A percentile compares a stretch with the other conserved stretches of the same genome.
phyloP scores from a whole-genome alignment of 1,284 basidiomycete species.

The Leccinum huronense region DNA sequence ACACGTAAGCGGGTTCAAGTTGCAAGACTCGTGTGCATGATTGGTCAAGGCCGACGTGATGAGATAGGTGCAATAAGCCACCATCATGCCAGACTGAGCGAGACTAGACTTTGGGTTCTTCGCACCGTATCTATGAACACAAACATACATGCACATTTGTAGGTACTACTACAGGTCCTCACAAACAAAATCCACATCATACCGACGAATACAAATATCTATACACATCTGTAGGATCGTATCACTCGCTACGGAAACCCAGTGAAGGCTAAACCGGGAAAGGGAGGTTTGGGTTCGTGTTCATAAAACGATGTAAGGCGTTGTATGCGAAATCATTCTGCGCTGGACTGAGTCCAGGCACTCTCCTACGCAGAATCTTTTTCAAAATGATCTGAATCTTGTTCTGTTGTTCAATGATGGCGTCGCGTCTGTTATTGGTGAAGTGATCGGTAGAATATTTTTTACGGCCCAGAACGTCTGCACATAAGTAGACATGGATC shows the following conservation, averaged over 20 bases:
- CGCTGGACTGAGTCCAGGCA: neutral
- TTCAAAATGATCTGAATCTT: neutral
- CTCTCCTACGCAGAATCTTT: neutral
- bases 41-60: slow-evolving; percentile 94
- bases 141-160: too few species aligned
- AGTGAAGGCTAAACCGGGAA: neutral
- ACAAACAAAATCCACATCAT: too few species aligned
- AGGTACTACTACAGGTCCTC: too few species aligned
- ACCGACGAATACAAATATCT: too few species aligned
- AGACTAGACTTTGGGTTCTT: slow-evolving; percentile 93
- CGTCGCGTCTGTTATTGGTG: neutral
- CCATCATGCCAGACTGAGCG: slow-evolving; percentile 97
- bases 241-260: too few species aligned
- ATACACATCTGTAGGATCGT: too few species aligned
- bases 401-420: neutral
- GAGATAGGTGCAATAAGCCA: slow-evolving; percentile 96
- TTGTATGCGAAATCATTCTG: neutral
- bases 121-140: too few species aligned
- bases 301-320: neutral
- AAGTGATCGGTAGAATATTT: neutral
- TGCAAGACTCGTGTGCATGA: slow-evolving; percentile 82
- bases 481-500: neutral
- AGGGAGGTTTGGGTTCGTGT: neutral
- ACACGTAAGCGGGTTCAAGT: slow-evolving; percentile 66
- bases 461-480: neutral